Base-by-base conservation (phyloP, 257 asterid species). In the Gentiana dahurica region DNA sequence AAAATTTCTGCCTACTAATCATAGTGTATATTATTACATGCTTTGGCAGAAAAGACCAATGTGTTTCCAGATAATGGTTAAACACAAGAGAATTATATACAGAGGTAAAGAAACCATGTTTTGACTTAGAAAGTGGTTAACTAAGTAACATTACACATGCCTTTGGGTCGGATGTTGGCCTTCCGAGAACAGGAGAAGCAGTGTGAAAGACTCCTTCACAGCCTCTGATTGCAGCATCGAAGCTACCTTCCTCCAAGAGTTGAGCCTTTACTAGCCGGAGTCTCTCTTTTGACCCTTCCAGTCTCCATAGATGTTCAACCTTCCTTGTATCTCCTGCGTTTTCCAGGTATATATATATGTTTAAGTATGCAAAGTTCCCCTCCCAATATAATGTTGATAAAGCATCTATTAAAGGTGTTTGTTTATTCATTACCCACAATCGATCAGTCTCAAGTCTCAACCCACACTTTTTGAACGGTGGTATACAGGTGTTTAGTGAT, bases 161-260 rank as follows among this genome's bases (percentile, higher is more conserved):
- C 62, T 58, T 64, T 0, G 74, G 65, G 62, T 91, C 89, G 34
- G 66, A 51, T 3, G 66, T 49, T 1, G 85, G 70, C 12, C 46
- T 51, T 3, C 82, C 85, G 2, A 82, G 60, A 45, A 91, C 97
- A 2, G 98, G 97, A n/a, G 97, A 91, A 37, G 98, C 98, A 6
- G 95, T 83, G 76, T 91, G 98, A 56, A 91, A 91, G 62, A 88
- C 95, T 11, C 94, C 98, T 12, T 69, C 64, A 56, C 95, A 91
- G 0, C 95, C 97, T 68, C 67, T 63, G 32, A 91, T 58, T 7
- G 97, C 86, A 24, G 67, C 77, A 44, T 91, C 93, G 53, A 90
- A 91, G 81, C 98, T 91, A 36, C 97, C 91, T 8, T 85, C 94
- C 15, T 60, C 77, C 69, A 77, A 66, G 4, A 91, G 76, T 46